Evolutionary conservation across 345 rosid species (phyloP).

Genomic region (Eucalyptus rudis): DNA sequence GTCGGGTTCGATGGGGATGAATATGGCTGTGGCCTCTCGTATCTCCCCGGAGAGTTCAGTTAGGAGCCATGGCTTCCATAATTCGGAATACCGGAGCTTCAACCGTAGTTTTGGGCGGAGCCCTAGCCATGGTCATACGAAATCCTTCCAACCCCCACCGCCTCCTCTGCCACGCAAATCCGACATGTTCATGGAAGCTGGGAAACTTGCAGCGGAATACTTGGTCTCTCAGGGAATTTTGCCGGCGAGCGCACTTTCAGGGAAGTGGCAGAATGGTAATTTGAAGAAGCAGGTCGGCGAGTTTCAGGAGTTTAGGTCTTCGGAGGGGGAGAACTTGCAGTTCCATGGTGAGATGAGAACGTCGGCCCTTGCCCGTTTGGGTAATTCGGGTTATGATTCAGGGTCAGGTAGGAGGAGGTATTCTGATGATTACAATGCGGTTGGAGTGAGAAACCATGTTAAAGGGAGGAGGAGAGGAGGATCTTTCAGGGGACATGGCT

Average conservation of each 20-base stretch:
- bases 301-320: slow-evolving; percentile 49
- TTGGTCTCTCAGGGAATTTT: slow-evolving; percentile 75
- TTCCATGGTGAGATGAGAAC: slow-evolving; percentile 26
- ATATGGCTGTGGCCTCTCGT: slow-evolving; percentile 25
- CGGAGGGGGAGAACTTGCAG: slow-evolving; percentile 34
- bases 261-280: slow-evolving; percentile 70
- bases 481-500: slow-evolving; percentile 27
- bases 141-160: slow-evolving; percentile 36
- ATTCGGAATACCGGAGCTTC: slow-evolving; percentile 57
- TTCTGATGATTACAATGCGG: slow-evolving; percentile 39
- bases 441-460: slow-evolving; percentile 33
- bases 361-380: slow-evolving; percentile 39
- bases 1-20: slow-evolving; percentile 54
- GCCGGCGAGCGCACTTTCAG: slow-evolving; percentile 40
- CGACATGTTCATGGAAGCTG: slow-evolving; percentile 78
- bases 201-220: slow-evolving; percentile 88
- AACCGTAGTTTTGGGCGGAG: slow-evolving; percentile 78
- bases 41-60: slow-evolving; percentile 17
- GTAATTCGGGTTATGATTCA: slow-evolving; percentile 26
- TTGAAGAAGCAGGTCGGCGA: slow-evolving; percentile 48
- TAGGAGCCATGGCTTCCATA: slow-evolving; percentile 74
- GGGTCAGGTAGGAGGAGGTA: slow-evolving; percentile 48
- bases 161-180: slow-evolving; percentile 17
- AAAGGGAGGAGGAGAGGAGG: slow-evolving; percentile 69
- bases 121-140: slow-evolving; percentile 47